These are phyloP conservation scores for Pseudogymnoascus sp. DNA, from an alignment of 2,329 filamentous ascomycete species.

Conservation along the genomic window DNA sequence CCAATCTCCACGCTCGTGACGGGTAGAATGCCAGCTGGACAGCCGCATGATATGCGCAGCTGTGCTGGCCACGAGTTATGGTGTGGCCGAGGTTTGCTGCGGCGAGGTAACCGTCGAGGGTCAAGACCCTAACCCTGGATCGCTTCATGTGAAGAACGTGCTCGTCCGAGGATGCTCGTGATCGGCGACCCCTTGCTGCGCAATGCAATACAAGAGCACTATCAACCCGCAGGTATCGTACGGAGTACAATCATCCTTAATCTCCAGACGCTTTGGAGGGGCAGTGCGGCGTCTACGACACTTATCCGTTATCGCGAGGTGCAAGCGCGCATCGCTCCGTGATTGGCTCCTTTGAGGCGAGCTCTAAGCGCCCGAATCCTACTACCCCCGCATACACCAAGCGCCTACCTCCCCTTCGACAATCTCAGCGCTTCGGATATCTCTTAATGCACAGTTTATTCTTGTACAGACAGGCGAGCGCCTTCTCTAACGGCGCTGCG, in stretches of 20 bases:
- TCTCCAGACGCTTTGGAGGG: not conserved
- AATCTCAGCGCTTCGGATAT: not conserved
- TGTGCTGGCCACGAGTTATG: not conserved
- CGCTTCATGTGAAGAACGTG: conserved; percentile 2
- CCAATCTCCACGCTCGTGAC: not conserved
- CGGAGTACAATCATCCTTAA: not conserved
- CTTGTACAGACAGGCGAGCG: not conserved
- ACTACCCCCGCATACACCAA: not conserved
- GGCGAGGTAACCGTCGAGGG: not conserved
- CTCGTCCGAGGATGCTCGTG: conserved; percentile 1
- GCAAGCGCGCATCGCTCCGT: not conserved
- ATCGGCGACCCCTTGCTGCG: not conserved
- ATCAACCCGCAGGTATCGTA: not conserved
- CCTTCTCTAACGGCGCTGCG: not conserved
- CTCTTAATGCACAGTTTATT: not conserved
- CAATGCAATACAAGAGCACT: not conserved
- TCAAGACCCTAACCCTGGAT: not conserved
- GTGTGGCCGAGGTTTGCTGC: conserved; percentile 3
- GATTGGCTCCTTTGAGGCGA: not conserved
- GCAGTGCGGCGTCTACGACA: not conserved
- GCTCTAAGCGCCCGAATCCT: conserved; percentile 4
- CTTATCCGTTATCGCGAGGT: conserved; percentile 2
- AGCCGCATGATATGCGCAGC: conserved; percentile 1
- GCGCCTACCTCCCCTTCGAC: not conserved
- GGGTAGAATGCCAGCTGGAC: not conserved